Percentiles rank a stretch among this genome's conserved stretches.
phyloP scores from a whole-genome alignment of 345 rosid species.

The Citrus hindsii region DNA sequence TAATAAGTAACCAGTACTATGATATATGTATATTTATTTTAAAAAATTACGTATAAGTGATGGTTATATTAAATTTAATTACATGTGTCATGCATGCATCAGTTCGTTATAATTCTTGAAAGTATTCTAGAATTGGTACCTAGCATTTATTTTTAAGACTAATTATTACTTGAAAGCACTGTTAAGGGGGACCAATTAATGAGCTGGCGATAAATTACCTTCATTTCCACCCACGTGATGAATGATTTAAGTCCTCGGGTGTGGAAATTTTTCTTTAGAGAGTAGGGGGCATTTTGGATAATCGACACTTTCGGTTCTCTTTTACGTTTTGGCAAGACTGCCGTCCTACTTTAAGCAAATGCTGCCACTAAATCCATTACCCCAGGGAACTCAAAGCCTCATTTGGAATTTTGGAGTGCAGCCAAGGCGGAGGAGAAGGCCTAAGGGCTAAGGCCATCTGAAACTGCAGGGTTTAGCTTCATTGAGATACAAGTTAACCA shows the following conservation, averaged over 20 bases:
- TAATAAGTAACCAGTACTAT: accelerated
- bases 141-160: too few species aligned
- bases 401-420: not conserved
- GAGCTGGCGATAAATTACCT: too few species aligned
- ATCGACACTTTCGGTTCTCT: not conserved
- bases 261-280: not conserved
- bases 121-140: too few species aligned
- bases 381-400: not conserved
- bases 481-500: not conserved
- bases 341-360: not conserved
- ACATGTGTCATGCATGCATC: accelerated
- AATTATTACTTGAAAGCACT: not conserved
- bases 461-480: not conserved
- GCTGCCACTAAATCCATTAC: not conserved
- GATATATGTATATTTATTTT: too few species aligned
- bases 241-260: too few species aligned
- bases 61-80: too few species aligned
- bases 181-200: not conserved
- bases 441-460: not conserved
- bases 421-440: not conserved
- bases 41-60: accelerated
- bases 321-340: not conserved
- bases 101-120: too few species aligned
- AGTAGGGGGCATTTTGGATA: not conserved
- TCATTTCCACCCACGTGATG: too few species aligned